Evolutionary conservation across 2,329 filamentous ascomycete species (phyloP), one percentile per base, ranked within the genome.

Genomic region (Colletotrichum tanaceti): DNA sequence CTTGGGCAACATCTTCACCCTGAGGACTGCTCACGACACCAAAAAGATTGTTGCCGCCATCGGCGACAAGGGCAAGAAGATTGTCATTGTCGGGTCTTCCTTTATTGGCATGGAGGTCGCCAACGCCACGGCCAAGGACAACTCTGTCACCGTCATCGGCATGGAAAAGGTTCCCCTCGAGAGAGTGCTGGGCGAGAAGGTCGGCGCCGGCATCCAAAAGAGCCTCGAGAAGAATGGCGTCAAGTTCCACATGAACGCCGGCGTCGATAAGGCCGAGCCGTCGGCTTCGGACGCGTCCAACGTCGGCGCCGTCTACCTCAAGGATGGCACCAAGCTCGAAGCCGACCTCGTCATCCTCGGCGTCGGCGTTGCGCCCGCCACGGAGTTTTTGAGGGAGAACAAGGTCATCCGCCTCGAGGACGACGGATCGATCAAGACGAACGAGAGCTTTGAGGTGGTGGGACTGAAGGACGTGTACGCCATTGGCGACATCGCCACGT

Each of bases 31-130:
- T n/a, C 86, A 90, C 49, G 90, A 98, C 75, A 88, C 90, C 0
- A 89, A 94, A 77, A 86, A 85, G 67, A 98, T 99, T 72, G 85
- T 93, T 32, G 85, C 84, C 1, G 93, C 93, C 7, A 92, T 97
- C 54, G 93, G 93, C 38, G 88, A 93, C 55, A 91, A 92, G 76
- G 89, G 89, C 68, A 98, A 97, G 86, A 98, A 97, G 79, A 89
- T 99, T 72, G 93, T 97, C 54, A 86, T 99, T 16, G 85, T 99
- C 62, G 96, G 96, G 47, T 95, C 92, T 68, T 97, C 93, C 0
- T 99, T 99, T 80, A 99, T 99, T 76, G 96, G 96, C 47, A 97
- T 99, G 92, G 96, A 99, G 80, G 88, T 97, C n/a, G 95, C 92
- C 70, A 96, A 94, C 71, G 91, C 97, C 0, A 90, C 91, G 0